Conservation (phyloP, 257 asterid species). For the Solanum pennellii region DNA sequence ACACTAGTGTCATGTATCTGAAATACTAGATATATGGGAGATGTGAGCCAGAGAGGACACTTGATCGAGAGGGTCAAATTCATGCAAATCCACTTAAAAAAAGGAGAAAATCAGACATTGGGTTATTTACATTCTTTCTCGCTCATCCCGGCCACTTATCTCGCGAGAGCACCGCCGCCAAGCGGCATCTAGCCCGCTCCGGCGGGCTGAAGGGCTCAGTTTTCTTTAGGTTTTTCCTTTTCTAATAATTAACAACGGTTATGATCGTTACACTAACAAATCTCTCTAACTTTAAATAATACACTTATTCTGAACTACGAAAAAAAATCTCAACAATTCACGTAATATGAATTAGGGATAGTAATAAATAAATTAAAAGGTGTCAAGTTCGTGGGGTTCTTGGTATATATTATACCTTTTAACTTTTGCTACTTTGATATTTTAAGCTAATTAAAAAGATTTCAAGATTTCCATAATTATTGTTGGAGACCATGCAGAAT, state of each 20-base stretch:
- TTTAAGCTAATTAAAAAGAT: conserved; percentile 19
- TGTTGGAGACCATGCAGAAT: conserved; percentile 86
- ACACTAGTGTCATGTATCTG: neutral
- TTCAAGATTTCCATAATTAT: conserved; percentile 47
- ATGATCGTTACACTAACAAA: neutral
- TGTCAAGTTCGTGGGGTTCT: neutral
- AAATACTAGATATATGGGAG: too few species aligned
- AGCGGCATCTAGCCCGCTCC: too few species aligned
- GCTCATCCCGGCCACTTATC: too few species aligned
- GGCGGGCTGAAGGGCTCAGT: too few species aligned
- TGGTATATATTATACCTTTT: neutral
- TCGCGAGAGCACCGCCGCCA: too few species aligned
- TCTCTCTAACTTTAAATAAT: neutral
- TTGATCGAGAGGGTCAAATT: neutral
- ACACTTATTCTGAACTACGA: neutral
- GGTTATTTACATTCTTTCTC: too few species aligned
- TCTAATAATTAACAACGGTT: too few species aligned
- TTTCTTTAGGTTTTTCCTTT: too few species aligned
- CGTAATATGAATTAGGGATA: neutral
- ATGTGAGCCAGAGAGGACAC: too few species aligned
- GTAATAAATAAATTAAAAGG: neutral
- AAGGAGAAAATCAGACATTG: too few species aligned
- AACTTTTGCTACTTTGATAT: neutral
- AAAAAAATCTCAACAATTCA: neutral
- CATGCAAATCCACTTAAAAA: too few species aligned